These are phyloP conservation scores for Pseudogymnoascus sp. DNA, from an alignment of 2,329 filamentous ascomycete species.

Conservation along the genomic window DNA sequence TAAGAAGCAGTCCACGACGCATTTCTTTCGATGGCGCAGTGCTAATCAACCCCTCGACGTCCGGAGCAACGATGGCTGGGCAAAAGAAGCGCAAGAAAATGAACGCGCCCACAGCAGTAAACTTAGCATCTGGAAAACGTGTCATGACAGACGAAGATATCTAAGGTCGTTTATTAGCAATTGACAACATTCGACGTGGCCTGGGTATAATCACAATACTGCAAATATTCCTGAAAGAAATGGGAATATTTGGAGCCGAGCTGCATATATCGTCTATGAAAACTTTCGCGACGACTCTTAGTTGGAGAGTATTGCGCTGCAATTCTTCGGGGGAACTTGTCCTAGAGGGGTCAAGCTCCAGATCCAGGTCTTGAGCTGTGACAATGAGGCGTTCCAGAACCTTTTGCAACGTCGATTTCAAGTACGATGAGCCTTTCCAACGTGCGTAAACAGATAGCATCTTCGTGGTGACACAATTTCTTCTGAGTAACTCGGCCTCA, in stretches of 20 bases:
- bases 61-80: slow-evolving; percentile 61
- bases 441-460: slow-evolving; percentile 64
- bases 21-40: slow-evolving; percentile 57
- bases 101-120: slow-evolving; percentile 62
- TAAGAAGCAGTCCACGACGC: slow-evolving; percentile 57
- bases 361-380: slow-evolving; percentile 57
- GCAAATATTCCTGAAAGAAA: slow-evolving; percentile 58
- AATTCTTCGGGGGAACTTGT: slow-evolving; percentile 53
- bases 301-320: slow-evolving; percentile 55
- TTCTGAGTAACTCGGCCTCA: slow-evolving; percentile 57
- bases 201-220: slow-evolving; percentile 44
- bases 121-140: slow-evolving; percentile 60
- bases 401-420: slow-evolving; percentile 56
- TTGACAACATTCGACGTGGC: slow-evolving; percentile 3
- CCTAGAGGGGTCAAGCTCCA: slow-evolving; percentile 58
- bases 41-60: slow-evolving; percentile 56
- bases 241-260: slow-evolving; percentile 51
- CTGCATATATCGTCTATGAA: slow-evolving; percentile 64
- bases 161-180: slow-evolving; percentile 25
- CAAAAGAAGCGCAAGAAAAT: slow-evolving; percentile 66
- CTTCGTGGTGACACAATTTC: slow-evolving; percentile 63
- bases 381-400: slow-evolving; percentile 57
- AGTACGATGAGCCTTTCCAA: slow-evolving; percentile 58
- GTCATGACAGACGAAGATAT: slow-evolving; percentile 55
- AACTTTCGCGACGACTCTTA: slow-evolving; percentile 59